A percentile compares a stretch with the other conserved stretches of the same genome.
Conservation (phyloP, 345 rosid species). For the Salix brachista region DNA sequence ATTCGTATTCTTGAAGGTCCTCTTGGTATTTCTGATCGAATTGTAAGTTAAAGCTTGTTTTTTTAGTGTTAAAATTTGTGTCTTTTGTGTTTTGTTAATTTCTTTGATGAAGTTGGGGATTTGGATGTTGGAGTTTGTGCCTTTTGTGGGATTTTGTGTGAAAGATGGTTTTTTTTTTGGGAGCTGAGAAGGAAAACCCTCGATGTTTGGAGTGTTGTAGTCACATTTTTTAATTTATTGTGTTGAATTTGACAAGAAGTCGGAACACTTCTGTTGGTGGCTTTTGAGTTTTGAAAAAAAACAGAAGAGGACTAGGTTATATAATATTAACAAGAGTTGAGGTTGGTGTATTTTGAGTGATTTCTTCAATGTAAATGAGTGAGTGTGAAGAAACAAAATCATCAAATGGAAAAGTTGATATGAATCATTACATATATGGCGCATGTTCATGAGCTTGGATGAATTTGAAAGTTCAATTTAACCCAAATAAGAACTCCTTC, state of each 20-base stretch:
- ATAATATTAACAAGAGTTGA: not conserved
- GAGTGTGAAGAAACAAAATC: not conserved
- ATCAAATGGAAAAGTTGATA: not conserved
- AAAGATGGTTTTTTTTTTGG: not conserved
- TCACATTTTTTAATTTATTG: not conserved
- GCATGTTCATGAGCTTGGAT: not conserved
- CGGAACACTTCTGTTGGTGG: not conserved
- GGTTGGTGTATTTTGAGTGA: not conserved
- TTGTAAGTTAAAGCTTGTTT: constrained; percentile 42
- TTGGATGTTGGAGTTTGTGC: not conserved
- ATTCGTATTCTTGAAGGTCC: constrained; percentile 80
- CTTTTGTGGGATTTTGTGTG: not conserved
- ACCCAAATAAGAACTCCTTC: not conserved
- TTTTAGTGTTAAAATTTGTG: not conserved
- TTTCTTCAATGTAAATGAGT: not conserved
- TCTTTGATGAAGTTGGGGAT: not conserved
- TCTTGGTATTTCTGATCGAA: constrained; percentile 51
- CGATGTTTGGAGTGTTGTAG: not conserved
- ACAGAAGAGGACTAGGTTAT: not conserved
- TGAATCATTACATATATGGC: not conserved
- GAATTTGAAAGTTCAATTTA: not conserved
- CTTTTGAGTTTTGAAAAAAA: not conserved
- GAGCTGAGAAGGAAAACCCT: not conserved
- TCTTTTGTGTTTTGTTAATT: not conserved
- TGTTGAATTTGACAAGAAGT: not conserved